Evolutionary conservation across 2,329 filamentous ascomycete species (phyloP).

Genomic region (Epichloe sp.): DNA sequence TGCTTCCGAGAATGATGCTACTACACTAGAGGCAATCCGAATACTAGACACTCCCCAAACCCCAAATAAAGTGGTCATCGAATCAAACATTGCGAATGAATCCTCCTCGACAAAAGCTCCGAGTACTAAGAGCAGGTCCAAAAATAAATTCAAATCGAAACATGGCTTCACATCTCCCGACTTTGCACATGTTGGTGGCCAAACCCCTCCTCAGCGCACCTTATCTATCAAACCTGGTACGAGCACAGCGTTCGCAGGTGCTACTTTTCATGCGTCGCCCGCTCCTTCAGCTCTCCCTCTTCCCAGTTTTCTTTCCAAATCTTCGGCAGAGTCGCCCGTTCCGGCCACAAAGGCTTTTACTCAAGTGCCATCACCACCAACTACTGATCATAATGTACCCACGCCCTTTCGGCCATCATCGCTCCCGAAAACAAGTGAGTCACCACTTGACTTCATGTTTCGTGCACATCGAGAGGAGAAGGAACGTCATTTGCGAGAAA

Average conservation of each 20-base stretch:
- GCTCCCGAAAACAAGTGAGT: slow-evolving; percentile 36
- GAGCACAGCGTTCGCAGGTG: slow-evolving; percentile 66
- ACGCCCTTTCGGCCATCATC: slow-evolving; percentile 28
- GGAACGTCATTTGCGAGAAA: slow-evolving; percentile 35
- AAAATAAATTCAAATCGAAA: slow-evolving; percentile 11
- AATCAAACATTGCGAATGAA: slow-evolving; percentile 19
- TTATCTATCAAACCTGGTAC: slow-evolving; percentile 30
- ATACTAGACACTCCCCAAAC: slow-evolving; percentile 28
- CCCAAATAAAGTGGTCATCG: slow-evolving; percentile 29
- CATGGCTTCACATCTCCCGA: slow-evolving; percentile 27
- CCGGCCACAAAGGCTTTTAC: slow-evolving; percentile 19
- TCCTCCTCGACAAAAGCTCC: slow-evolving; percentile 14
- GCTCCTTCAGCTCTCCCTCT: slow-evolving; percentile 82
- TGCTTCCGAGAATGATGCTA: slow-evolving; percentile 43
- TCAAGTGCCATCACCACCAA: slow-evolving; percentile 36
- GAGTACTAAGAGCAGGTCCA: slow-evolving; percentile 19
- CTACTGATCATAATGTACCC: slow-evolving; percentile 37
- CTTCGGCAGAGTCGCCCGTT: slow-evolving; percentile 51
- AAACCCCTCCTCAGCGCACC: slow-evolving; percentile 29
- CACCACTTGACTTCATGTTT: slow-evolving; percentile 83
- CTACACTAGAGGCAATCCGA: slow-evolving; percentile 18
- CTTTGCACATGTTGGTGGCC: slow-evolving; percentile 24
- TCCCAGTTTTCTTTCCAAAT: slow-evolving; percentile 72
- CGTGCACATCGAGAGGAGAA: slow-evolving; percentile 72
- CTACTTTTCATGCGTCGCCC: slow-evolving; percentile 89